Percentiles rank a stretch among this genome's conserved stretches.
Conservation (phyloP, 2,329 filamentous ascomycete species). For the Apiospora aurea region DNA sequence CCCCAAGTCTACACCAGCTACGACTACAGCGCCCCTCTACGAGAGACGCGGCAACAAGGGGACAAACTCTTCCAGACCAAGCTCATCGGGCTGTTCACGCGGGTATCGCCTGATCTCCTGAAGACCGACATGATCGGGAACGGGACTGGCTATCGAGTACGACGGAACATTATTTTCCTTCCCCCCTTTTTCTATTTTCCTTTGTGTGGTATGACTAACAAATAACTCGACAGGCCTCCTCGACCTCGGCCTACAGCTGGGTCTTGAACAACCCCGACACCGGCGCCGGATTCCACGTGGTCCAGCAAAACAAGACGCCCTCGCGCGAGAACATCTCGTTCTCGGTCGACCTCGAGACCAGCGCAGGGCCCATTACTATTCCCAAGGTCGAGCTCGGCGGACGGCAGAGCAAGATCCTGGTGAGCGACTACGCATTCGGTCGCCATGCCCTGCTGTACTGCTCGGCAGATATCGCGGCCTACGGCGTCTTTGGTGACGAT, state of each 20-base stretch:
- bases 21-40: conserved; percentile 55
- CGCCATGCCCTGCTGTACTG: conserved; percentile 56
- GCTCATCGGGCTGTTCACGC: conserved; percentile 60
- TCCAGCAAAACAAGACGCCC: conserved; percentile 53
- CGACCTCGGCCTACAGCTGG: conserved; percentile 55
- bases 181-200: too few species aligned
- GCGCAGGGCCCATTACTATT: conserved; percentile 49
- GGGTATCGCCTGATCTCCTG: conserved; percentile 56
- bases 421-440: conserved; percentile 60
- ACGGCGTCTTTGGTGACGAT: conserved; percentile 52
- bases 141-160: conserved; percentile 51
- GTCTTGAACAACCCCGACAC: conserved; percentile 58
- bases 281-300: conserved; percentile 56
- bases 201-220: background rate
- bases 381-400: conserved; percentile 57
- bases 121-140: conserved; percentile 62
- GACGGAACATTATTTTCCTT: background rate
- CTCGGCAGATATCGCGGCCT: conserved; percentile 57
- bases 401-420: conserved; percentile 60
- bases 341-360: conserved; percentile 55
- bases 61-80: conserved; percentile 63
- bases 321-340: conserved; percentile 54
- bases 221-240: conserved; percentile 38
- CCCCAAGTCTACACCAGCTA: conserved; percentile 57
- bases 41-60: conserved; percentile 60